These are phyloP conservation scores for Didymella pinodella DNA, from an alignment of 2,329 filamentous ascomycete species.

Conservation along the genomic window DNA sequence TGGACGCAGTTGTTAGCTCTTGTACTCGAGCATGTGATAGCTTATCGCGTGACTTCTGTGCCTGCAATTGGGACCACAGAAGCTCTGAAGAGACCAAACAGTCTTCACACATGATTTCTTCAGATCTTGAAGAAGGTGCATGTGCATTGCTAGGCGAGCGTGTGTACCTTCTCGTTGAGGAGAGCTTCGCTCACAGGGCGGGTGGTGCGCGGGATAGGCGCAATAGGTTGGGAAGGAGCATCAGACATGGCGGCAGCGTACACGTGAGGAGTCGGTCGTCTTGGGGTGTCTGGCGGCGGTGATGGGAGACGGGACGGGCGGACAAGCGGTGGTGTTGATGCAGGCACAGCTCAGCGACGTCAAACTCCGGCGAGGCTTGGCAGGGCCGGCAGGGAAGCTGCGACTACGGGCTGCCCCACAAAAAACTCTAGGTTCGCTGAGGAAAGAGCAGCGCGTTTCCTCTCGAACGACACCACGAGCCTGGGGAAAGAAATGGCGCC, in stretches of 20 bases:
- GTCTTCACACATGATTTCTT: not conserved
- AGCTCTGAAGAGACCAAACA: not conserved
- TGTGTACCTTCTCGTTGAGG: slow-evolving; percentile 93
- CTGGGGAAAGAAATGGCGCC: slow-evolving; percentile 36
- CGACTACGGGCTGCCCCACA: slow-evolving; percentile 8
- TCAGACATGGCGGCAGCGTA: slow-evolving; percentile 62
- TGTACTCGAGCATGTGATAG: slow-evolving; percentile 14
- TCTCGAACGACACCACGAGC: slow-evolving; percentile 23
- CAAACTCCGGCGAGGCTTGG: slow-evolving; percentile 37
- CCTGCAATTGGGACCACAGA: slow-evolving; percentile 9
- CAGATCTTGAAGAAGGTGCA: not conserved
- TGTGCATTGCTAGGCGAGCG: slow-evolving; percentile 4
- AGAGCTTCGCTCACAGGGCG: slow-evolving; percentile 95
- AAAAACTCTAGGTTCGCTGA: slow-evolving; percentile 23
- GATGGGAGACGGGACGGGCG: slow-evolving; percentile 16
- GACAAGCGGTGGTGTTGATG: slow-evolving; percentile 36
- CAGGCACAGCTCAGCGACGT: slow-evolving; percentile 32
- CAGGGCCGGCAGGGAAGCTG: slow-evolving; percentile 21
- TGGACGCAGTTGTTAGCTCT: slow-evolving; percentile 54
- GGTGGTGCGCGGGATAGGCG: slow-evolving; percentile 72
- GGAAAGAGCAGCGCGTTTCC: slow-evolving; percentile 33
- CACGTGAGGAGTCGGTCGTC: slow-evolving; percentile 41
- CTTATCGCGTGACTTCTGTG: slow-evolving; percentile 24
- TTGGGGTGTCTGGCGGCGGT: slow-evolving; percentile 30
- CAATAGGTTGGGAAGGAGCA: slow-evolving; percentile 61